phyloP scores from a whole-genome alignment of 148 eudicot genomes.

The Silene conica region DNA sequence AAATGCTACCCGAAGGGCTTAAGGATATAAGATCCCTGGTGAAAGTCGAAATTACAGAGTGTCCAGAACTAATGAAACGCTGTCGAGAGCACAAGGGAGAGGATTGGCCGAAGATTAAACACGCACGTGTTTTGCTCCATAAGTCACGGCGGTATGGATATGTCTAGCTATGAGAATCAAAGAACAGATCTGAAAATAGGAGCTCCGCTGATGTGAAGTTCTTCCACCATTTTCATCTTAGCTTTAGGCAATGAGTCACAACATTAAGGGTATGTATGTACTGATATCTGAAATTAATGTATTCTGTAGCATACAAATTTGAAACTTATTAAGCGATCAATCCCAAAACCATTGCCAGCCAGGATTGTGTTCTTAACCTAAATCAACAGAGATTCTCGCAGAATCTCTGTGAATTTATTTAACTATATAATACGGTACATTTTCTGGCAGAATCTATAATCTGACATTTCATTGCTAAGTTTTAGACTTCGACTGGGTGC shows the following conservation, averaged over 20 bases:
- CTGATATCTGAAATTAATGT: not conserved
- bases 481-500: not conserved
- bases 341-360: not conserved
- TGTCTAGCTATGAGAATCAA: not conserved
- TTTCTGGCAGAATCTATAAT: not conserved
- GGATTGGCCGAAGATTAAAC: conserved; percentile 22
- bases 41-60: conserved; percentile 24
- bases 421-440: not conserved
- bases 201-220: not conserved
- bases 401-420: not conserved
- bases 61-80: conserved; percentile 27
- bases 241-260: not conserved
- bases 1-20: conserved; percentile 22
- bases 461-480: not conserved
- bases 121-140: conserved; percentile 26
- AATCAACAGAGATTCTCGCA: not conserved
- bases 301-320: not conserved
- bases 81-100: conserved; percentile 28
- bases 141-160: conserved; percentile 30
- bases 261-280: not conserved
- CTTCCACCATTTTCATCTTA: not conserved
- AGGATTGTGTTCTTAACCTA: not conserved
- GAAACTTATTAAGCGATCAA: not conserved
- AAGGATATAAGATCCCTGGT: conserved; percentile 16
- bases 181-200: not conserved